These are phyloP conservation scores for Kuraishia cidri DNA, from an alignment of 805 yeast genomes.

Conservation along the genomic window DNA sequence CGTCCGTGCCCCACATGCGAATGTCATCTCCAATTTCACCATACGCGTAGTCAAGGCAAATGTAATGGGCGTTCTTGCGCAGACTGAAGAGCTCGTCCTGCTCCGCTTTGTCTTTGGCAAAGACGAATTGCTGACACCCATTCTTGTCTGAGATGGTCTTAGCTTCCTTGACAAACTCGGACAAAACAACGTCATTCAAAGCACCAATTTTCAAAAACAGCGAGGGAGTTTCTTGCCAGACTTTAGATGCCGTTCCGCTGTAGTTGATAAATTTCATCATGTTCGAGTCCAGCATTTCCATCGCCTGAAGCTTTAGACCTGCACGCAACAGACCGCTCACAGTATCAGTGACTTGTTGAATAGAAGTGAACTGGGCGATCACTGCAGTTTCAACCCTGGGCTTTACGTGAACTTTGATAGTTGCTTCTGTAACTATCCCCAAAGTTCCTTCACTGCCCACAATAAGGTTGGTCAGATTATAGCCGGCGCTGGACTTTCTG, in stretches of 20 bases:
- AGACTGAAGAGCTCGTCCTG: no score
- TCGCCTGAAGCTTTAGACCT: constrained; percentile 55
- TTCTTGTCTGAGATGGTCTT: constrained; percentile 37
- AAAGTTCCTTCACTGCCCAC: constrained; percentile 64
- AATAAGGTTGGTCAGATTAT: constrained; percentile 53
- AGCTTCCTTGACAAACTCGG: constrained; percentile 35
- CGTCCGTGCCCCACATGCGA: no score
- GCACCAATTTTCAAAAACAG: constrained; percentile 25
- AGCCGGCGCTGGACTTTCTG: constrained; percentile 61
- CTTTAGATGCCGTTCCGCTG: constrained; percentile 35
- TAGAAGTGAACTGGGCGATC: constrained; percentile 51
- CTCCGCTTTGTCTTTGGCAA: no score
- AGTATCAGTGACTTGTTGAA: constrained; percentile 56
- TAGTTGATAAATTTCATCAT: constrained; percentile 53
- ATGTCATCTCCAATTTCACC: no score
- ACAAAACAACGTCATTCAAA: constrained; percentile 21
- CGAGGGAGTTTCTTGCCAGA: constrained; percentile 54
- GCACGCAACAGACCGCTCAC: constrained; percentile 43
- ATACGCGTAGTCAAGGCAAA: no score
- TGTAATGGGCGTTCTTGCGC: no score
- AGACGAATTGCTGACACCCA: constrained; percentile 34
- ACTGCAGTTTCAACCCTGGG: constrained; percentile 52
- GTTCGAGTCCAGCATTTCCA: constrained; percentile 53
- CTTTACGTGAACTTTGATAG: constrained; percentile 47
- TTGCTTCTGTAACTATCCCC: constrained; percentile 61